phyloP scores from a whole-genome alignment of 768 basidiomycete species.

The Paxillus ammoniavirescens region DNA sequence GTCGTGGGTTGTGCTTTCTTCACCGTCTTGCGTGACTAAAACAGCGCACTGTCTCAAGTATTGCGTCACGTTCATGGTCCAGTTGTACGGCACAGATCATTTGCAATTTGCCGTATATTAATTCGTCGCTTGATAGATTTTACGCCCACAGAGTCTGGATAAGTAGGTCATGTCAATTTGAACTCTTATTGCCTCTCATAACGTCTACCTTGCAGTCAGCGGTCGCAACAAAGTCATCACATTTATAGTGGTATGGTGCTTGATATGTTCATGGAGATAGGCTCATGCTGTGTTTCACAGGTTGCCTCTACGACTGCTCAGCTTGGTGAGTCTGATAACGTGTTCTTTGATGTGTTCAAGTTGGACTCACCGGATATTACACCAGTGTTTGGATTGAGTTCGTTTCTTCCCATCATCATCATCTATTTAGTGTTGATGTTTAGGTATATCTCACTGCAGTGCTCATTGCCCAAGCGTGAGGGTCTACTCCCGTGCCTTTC shows the following conservation, averaged over 20 bases:
- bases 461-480: slow-evolving; percentile 2
- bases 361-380: background rate
- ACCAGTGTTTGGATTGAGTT: no score
- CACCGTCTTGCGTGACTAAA: background rate
- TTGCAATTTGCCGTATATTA: background rate
- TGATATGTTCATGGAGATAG: background rate
- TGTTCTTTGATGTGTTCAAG: background rate
- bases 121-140: slow-evolving; percentile 11
- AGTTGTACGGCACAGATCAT: slow-evolving; percentile 8
- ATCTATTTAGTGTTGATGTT: no score
- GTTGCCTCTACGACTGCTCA: slow-evolving; percentile 9
- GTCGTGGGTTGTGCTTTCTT: slow-evolving; percentile 4
- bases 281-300: slow-evolving; percentile 5
- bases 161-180: slow-evolving; percentile 10
- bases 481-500: background rate
- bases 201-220: slow-evolving; percentile 14
- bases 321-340: slow-evolving; percentile 6
- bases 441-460: background rate
- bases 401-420: no score
- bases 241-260: slow-evolving; percentile 11
- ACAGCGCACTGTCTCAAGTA: slow-evolving; percentile 7
- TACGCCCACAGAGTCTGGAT: slow-evolving; percentile 27
- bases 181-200: background rate
- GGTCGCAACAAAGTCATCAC: slow-evolving; percentile 14
- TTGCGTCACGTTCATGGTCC: slow-evolving; percentile 18